phyloP scores from a whole-genome alignment of 176 grass and related monocot genomes.

The Microstegium vimineum region DNA sequence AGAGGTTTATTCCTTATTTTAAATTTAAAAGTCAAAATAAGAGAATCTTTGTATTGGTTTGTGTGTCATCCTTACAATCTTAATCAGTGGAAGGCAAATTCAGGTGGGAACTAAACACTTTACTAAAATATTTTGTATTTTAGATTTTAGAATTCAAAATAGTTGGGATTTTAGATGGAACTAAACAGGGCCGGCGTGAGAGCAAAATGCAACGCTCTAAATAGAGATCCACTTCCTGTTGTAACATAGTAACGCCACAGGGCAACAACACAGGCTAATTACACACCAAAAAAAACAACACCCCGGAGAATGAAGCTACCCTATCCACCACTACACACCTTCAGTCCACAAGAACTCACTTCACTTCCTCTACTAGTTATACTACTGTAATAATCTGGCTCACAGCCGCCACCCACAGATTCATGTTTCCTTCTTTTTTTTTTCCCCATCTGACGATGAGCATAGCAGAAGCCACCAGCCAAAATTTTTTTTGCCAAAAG shows the following conservation, averaged over 20 bases:
- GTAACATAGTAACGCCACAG: neutral
- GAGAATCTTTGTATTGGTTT: no score
- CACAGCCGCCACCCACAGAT: neutral
- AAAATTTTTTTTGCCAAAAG: constrained; percentile 38
- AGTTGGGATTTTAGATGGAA: no score
- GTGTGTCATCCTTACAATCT: no score
- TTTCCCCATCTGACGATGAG: neutral
- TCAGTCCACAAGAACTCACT: neutral
- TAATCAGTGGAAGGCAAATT: no score
- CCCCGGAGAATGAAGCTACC: neutral
- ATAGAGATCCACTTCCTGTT: constrained; percentile 9
- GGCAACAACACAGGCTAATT: constrained; percentile 23
- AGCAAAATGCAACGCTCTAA: no score
- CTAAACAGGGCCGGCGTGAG: no score
- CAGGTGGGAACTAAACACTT: no score
- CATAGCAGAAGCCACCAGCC: neutral
- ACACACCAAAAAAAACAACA: neutral
- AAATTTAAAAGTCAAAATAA: no score
- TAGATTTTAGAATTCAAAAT: no score
- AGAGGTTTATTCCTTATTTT: no score
- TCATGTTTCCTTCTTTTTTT: neutral
- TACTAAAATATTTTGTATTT: no score
- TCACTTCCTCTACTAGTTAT: neutral
- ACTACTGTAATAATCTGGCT: constrained; percentile 15
- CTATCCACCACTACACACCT: neutral